Conservation (phyloP, 495 filamentous ascomycete genomes). For the Bryoglossum gracile region DNA sequence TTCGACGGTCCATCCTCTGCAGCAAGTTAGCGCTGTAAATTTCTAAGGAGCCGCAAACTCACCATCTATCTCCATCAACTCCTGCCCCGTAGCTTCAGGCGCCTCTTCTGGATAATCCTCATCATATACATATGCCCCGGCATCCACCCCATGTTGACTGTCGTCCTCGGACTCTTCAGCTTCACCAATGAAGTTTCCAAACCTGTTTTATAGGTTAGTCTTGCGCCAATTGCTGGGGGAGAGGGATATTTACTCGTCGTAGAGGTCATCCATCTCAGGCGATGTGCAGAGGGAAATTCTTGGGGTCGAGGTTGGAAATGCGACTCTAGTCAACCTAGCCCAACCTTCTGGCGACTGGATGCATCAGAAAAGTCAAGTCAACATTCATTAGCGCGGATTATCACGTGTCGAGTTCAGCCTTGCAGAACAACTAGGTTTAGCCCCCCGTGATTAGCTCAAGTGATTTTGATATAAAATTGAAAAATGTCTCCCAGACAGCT, state of each 20-base stretch:
- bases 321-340: conserved; percentile 9
- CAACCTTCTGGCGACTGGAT: conserved; percentile 1
- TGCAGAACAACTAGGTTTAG: too few species aligned
- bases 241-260: conserved; percentile 57
- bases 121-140: conserved; percentile 73
- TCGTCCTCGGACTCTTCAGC: conserved; percentile 77
- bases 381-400: background rate
- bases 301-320: conserved; percentile 2
- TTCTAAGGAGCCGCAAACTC: conserved; percentile 20
- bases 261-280: conserved; percentile 68
- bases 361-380: conserved; percentile 1
- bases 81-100: conserved; percentile 58
- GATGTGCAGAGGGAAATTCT: background rate
- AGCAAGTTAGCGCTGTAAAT: conserved; percentile 13
- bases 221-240: too few species aligned
- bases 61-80: conserved; percentile 94
- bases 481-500: too few species aligned
- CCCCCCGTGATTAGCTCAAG: too few species aligned
- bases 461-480: too few species aligned
- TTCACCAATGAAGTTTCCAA: conserved; percentile 95
- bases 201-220: too few species aligned
- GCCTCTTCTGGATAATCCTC: conserved; percentile 57
- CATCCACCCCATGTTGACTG: conserved; percentile 61
- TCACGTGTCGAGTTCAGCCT: conserved; percentile 12
- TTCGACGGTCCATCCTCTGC: conserved; percentile 85